Conservation (phyloP, 2,329 filamentous ascomycete species). For the Piedraia hortae region DNA sequence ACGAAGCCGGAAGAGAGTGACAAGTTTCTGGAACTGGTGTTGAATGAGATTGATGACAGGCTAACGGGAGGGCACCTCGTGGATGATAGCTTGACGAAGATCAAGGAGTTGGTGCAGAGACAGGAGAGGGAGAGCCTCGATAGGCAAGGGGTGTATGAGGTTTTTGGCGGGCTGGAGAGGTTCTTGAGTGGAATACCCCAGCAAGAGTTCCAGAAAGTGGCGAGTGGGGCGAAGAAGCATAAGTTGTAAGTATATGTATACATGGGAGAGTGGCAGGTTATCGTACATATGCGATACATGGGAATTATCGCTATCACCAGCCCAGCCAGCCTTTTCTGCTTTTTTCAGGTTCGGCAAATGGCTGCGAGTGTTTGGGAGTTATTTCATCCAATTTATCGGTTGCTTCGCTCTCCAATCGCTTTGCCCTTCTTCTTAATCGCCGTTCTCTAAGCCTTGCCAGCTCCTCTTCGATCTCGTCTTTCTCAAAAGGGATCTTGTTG, state of each 20-base stretch:
- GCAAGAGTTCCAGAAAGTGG: conserved; percentile 65
- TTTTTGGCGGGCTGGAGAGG: conserved; percentile 57
- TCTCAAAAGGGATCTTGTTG: conserved; percentile 47
- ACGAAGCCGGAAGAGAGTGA: conserved; percentile 30
- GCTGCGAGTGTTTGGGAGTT: conserved; percentile 4
- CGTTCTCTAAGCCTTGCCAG: conserved; percentile 37
- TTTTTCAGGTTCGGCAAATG: conserved; percentile 1
- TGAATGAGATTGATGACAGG: conserved; percentile 54
- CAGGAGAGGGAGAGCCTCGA: conserved; percentile 49
- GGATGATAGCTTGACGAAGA: conserved; percentile 48
- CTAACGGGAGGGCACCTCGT: conserved; percentile 60
- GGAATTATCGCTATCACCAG: background rate
- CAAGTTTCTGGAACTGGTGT: conserved; percentile 42
- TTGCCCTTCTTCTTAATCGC: conserved; percentile 20
- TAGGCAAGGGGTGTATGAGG: conserved; percentile 52
- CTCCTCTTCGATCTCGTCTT: conserved; percentile 62
- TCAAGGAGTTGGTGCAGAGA: conserved; percentile 57
- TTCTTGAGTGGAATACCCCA: conserved; percentile 63
- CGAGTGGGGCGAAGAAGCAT: conserved; percentile 72
- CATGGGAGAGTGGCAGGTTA: too few species aligned
- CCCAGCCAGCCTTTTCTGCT: conserved; percentile 1
- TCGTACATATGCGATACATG: too few species aligned
- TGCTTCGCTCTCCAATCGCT: conserved; percentile 17
- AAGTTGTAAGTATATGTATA: conserved; percentile 63
- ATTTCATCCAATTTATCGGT: conserved; percentile 7